phyloP scores from a whole-genome alignment of 2,329 filamentous ascomycete species.

The Aspergillus phoenicis region DNA sequence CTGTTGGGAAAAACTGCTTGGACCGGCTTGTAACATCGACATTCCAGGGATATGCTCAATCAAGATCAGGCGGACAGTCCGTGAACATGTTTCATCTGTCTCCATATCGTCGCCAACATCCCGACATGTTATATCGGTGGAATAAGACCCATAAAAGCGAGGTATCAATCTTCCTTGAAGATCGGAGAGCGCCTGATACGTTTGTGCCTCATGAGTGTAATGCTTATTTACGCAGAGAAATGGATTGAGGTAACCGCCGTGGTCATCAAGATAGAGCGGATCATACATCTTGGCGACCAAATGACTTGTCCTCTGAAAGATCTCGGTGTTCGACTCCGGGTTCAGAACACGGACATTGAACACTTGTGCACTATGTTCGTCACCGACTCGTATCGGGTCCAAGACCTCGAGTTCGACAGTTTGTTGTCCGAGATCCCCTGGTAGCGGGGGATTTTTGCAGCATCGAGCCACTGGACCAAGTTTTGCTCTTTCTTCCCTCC shows the following conservation, averaged over 20 bases:
- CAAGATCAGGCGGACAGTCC: not conserved
- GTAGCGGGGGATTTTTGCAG: not conserved
- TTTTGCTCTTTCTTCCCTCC: not conserved
- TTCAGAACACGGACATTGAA: not conserved
- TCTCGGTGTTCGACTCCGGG: not conserved
- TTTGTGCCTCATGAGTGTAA: conserved; percentile 5
- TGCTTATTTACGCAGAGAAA: conserved; percentile 1
- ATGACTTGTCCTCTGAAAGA: not conserved
- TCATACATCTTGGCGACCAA: not conserved
- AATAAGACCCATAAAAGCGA: not conserved
- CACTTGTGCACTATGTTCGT: not conserved
- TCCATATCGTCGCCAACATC: not conserved
- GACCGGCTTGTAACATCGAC: not conserved
- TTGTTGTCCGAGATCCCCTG: not conserved
- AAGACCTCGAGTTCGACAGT: not conserved
- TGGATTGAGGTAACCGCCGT: not conserved
- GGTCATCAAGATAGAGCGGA: not conserved
- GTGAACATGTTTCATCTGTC: not conserved
- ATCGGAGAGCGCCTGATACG: not conserved
- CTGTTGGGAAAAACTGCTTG: not conserved
- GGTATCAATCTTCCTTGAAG: not conserved
- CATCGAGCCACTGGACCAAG: not conserved
- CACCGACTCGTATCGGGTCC: not conserved
- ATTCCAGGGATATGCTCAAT: not conserved
- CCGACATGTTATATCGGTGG: not conserved